These are phyloP conservation scores for Epichloe brachyelytri DNA, from an alignment of 2,329 filamentous ascomycete species.

Conservation along the genomic window DNA sequence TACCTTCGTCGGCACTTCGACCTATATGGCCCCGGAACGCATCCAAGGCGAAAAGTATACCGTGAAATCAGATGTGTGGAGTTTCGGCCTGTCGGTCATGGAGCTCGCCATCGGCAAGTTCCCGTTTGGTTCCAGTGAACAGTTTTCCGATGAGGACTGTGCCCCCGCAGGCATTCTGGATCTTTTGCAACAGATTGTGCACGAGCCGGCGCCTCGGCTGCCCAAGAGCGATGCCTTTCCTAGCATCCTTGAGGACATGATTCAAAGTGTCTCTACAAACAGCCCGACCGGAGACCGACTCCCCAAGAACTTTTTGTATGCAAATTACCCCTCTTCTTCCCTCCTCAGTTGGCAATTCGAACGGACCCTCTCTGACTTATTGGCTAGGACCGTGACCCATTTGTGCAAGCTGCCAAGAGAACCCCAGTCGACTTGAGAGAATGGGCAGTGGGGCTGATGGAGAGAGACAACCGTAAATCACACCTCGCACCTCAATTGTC, in stretches of 20 bases:
- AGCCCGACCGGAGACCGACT: conserved; percentile 77
- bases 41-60: conserved; percentile 97
- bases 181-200: conserved; percentile 90
- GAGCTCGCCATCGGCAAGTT: conserved; percentile 96
- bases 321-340: not conserved
- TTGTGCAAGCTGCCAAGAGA: conserved; percentile 90
- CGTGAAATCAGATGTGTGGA: conserved; percentile 98
- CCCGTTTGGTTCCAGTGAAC: conserved; percentile 69
- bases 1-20: conserved; percentile 96
- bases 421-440: conserved; percentile 88
- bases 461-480: conserved; percentile 88
- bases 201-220: conserved; percentile 84
- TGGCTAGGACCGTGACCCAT: conserved; percentile 72
- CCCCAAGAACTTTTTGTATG: conserved; percentile 79
- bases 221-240: conserved; percentile 98
- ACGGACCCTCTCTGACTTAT: conserved; percentile 4
- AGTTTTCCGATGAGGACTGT: conserved; percentile 58
- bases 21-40: conserved; percentile 97
- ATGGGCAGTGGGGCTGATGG: conserved; percentile 91
- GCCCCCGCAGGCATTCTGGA: conserved; percentile 92
- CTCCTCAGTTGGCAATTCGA: not conserved
- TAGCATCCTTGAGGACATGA: conserved; percentile 87
- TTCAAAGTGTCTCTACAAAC: conserved; percentile 87
- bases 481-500: conserved; percentile 73
- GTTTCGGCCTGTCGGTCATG: conserved; percentile 90